Conservation (phyloP, 805 yeast genomes). For the Maudiozyma serrabonitensis region DNA sequence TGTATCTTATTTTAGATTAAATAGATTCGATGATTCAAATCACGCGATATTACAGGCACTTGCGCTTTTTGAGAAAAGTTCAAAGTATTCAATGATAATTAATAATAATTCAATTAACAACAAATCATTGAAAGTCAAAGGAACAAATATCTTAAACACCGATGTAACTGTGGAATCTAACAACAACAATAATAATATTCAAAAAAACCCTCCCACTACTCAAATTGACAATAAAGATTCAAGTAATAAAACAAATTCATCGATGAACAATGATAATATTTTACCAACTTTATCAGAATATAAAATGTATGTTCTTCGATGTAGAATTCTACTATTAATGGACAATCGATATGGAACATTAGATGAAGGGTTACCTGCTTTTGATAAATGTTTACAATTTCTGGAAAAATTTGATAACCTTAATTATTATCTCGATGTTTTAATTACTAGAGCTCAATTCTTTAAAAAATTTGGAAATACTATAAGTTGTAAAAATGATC, state of each 20-base stretch:
- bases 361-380: conserved; percentile 6
- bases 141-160: background rate
- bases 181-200: background rate
- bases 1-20: conserved; percentile 15
- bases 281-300: background rate
- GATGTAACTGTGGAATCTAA: background rate
- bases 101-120: background rate
- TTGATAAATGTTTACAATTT: conserved; percentile 10
- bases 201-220: background rate
- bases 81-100: background rate
- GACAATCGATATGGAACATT: conserved; percentile 5
- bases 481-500: conserved; percentile 8
- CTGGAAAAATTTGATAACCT: conserved; percentile 7
- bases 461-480: conserved; percentile 10
- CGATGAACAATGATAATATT: too few species aligned
- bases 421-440: conserved; percentile 11
- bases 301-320: conserved; percentile 10
- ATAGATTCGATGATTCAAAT: conserved; percentile 17
- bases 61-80: conserved; percentile 1
- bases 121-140: background rate
- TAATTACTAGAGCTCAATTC: conserved; percentile 18
- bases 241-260: background rate
- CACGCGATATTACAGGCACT: conserved; percentile 11
- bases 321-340: conserved; percentile 12
- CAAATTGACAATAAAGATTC: background rate